Evolutionary conservation across 371 early-diverging fungal genomes (phyloP).

Genomic region (Haplosporangium sp.): DNA sequence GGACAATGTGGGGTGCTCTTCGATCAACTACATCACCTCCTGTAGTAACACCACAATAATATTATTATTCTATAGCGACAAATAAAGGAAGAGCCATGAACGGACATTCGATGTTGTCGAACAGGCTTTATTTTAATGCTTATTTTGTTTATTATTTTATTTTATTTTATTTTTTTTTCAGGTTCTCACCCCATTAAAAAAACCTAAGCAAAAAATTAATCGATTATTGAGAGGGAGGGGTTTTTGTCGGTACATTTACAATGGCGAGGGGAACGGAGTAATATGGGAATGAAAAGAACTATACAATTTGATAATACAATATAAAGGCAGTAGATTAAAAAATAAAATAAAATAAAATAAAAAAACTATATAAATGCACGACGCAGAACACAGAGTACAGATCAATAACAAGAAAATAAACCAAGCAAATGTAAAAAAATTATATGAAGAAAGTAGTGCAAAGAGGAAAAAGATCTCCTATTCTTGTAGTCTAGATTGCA

Average conservation of each 20-base stretch:
- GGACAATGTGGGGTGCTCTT: constrained; percentile 37
- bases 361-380: no score
- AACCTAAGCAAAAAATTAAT: no score
- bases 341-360: neutral
- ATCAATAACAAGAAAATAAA: no score
- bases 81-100: neutral
- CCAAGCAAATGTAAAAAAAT: neutral
- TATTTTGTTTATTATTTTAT: no score
- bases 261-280: neutral
- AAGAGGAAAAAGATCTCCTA: neutral
- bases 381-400: neutral
- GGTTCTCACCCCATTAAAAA: no score
- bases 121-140: neutral
- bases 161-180: no score
- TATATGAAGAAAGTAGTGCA: neutral
- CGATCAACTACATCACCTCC: constrained; percentile 1
- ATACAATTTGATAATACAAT: constrained; percentile 1
- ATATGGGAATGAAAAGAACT: neutral
- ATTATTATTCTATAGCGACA: neutral
- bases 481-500: neutral
- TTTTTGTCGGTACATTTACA: neutral
- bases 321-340: neutral
- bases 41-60: neutral
- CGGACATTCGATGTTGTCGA: no score
- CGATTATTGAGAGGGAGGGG: no score